A percentile compares a stretch with the other conserved stretches of the same genome.
Evolutionary conservation across 202 grass and related monocot genomes (phyloP).

Genomic region (Eragrostis tef): DNA sequence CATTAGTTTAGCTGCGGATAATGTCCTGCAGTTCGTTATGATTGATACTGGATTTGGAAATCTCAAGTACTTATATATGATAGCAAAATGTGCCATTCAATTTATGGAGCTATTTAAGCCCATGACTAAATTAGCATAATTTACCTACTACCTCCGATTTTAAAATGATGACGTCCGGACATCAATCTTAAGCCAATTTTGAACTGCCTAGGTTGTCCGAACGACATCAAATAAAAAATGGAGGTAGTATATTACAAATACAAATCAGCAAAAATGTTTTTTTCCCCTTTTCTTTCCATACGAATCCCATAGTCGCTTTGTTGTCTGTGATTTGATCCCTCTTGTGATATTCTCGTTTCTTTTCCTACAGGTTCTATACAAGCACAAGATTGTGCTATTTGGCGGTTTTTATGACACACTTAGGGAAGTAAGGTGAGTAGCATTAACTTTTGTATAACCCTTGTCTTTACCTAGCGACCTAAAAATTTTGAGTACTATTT

Average conservation of each 20-base stretch:
- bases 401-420: slow-evolving; percentile 99
- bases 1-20: slow-evolving; percentile 10
- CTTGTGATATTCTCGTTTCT: slow-evolving; percentile 34
- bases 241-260: not conserved
- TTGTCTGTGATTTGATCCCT: not conserved
- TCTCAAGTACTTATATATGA: slow-evolving; percentile 4
- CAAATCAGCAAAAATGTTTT: not conserved
- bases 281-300: not conserved
- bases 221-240: too few species aligned
- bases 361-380: slow-evolving; percentile 83
- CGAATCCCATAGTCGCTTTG: not conserved
- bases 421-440: slow-evolving; percentile 86
- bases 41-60: slow-evolving; percentile 15
- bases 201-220: too few species aligned
- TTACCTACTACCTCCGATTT: too few species aligned
- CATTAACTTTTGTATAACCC: slow-evolving; percentile 26
- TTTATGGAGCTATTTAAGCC: slow-evolving; percentile 7
- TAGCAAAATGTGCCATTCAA: not conserved
- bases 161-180: too few species aligned
- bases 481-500: slow-evolving; percentile 30
- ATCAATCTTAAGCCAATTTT: too few species aligned
- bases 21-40: not conserved
- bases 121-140: slow-evolving; percentile 2
- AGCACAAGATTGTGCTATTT: slow-evolving; percentile 97
- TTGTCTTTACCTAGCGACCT: slow-evolving; percentile 19